Base-by-base conservation (phyloP, 1,284 basidiomycete species). In the Xerocomus nothofagi region DNA sequence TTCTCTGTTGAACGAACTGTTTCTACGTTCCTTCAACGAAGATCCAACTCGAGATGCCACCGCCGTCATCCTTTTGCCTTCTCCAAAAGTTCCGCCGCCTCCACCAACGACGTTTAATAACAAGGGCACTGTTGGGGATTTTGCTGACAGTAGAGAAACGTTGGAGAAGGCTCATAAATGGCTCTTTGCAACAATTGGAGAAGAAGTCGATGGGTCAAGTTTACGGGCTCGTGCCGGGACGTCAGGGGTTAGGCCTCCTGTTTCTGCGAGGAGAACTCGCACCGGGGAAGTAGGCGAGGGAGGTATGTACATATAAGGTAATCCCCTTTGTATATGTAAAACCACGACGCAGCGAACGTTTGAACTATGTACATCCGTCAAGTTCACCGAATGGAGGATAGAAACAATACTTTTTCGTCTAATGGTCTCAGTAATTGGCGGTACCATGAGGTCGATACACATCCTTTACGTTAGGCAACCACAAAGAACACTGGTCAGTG, bases 231-330 rank as follows among this genome's bases (percentile, higher is more conserved):
- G 27, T 30, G n/a, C 39, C 1, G 50, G 56, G n/a, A n/a, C n/a
- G 33, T 44, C 39, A 20, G 39, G 27, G 11, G n/a, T 10, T 27
- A 48, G 17, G 10, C 14, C 39, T 33, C 11, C 30, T 0, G 43
- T 21, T 4, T 34, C 40, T 30, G 20, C 21, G 17, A 39, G 29
- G 18, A 47, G 21, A 10, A 46, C 38, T 37, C 54, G 50, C 29
- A 41, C 44, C 12, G 54, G 57, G 20, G 68, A 74, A 34, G 56
- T 76, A 31, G 76, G 77, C 11, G 80, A 83, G 27, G 75, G 75
- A 1, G 71, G 77, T 18, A 82, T 82, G 80, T 82, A 83, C 57
- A 81, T 83, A 45, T 83, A 59, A 62, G 2, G 21, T 0, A 15
- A 24, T n/a, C 23, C 4, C 17, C 15, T 36, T 4, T 17, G 24